Percentiles rank a stretch among this genome's conserved stretches.
Evolutionary conservation across 2,329 filamentous ascomycete species (phyloP).

Genomic region (Periconia digitata): DNA sequence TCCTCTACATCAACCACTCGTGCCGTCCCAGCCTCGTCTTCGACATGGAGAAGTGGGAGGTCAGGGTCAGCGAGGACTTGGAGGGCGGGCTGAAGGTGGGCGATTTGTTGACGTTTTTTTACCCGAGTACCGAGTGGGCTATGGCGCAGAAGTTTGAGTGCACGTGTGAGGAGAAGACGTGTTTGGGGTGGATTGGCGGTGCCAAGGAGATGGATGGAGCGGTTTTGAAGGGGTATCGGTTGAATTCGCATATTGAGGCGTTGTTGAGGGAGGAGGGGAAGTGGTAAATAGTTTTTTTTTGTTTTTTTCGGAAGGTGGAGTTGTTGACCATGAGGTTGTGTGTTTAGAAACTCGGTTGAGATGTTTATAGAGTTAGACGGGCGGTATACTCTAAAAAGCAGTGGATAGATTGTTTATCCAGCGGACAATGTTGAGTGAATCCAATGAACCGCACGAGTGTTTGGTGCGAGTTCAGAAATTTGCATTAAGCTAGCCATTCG

Average conservation of each 20-base stretch:
- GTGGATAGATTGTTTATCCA: no score
- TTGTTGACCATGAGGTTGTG: no score
- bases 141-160: constrained; percentile 74
- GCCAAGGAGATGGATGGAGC: constrained; percentile 60
- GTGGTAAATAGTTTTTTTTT: no score
- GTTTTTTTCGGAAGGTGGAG: no score
- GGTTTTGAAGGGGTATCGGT: constrained; percentile 59
- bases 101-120: constrained; percentile 63
- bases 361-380: no score
- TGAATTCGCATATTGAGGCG: constrained; percentile 35
- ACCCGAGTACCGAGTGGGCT: constrained; percentile 72
- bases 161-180: constrained; percentile 59
- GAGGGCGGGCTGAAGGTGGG: constrained; percentile 36
- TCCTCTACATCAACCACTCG: constrained; percentile 61
- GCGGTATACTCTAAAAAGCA: no score
- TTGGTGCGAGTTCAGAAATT: no score
- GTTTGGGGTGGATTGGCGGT: constrained; percentile 64
- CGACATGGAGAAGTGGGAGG: constrained; percentile 52
- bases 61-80: constrained; percentile 55
- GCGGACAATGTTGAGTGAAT: no score
- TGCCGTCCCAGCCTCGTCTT: constrained; percentile 57
- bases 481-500: no score
- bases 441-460: no score
- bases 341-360: no score
- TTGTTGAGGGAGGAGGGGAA: constrained; percentile 27